Conservation (phyloP, 176 grass and related monocot genomes). For the Saccharum officinarum region DNA sequence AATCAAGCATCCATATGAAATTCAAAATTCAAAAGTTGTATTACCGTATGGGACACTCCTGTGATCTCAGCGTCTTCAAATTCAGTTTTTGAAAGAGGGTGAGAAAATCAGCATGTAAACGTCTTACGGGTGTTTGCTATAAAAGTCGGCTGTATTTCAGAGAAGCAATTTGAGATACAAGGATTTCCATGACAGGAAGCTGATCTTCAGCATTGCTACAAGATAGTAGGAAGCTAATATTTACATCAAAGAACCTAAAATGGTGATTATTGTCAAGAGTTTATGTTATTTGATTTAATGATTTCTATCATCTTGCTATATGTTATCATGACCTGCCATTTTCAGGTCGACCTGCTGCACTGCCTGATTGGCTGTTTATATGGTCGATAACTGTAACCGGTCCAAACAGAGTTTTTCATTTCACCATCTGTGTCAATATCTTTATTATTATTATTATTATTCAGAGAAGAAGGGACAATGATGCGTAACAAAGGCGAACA, state of each 20-base stretch:
- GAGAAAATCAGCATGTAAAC: neutral
- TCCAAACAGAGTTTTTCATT: neutral
- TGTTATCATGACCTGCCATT: neutral
- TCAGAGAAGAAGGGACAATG: neutral
- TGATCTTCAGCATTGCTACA: conserved; percentile 22
- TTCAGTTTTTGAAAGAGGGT: neutral
- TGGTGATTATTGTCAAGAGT: neutral
- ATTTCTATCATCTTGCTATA: neutral
- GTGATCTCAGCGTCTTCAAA: neutral
- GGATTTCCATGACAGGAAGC: neutral
- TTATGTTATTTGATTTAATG: neutral
- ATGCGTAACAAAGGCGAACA: neutral
- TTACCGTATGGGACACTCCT: neutral
- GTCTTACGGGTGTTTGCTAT: neutral
- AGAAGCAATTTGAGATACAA: conserved; percentile 25
- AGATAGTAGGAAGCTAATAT: conserved; percentile 20
- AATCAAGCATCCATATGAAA: conserved; percentile 24
- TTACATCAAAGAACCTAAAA: too few relatives aligned
- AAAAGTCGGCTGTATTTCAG: neutral
- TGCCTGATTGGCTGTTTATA: neutral
- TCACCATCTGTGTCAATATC: neutral
- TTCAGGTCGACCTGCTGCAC: neutral
- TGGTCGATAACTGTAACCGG: neutral
- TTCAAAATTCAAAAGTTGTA: neutral
- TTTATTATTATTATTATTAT: too few relatives aligned